phyloP scores from a whole-genome alignment of 2,329 filamentous ascomycete species.

The Colletotrichum sp. region DNA sequence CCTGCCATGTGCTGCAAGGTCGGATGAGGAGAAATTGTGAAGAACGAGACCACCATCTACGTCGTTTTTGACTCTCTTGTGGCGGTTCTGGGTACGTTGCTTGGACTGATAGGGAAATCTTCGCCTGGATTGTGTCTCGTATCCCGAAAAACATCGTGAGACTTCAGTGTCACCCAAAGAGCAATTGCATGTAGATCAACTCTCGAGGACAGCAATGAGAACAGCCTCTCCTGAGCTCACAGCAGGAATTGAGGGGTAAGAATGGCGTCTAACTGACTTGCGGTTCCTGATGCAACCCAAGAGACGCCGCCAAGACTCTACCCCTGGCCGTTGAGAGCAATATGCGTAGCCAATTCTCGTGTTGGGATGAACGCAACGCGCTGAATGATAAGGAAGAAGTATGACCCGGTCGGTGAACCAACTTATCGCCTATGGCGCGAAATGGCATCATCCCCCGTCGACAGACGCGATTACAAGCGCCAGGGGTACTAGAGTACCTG shows the following conservation, averaged over 20 bases:
- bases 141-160: not conserved
- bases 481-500: not conserved
- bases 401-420: not conserved
- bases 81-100: not conserved
- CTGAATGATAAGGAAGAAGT: not conserved
- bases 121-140: not conserved
- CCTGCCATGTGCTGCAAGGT: not conserved
- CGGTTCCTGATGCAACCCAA: not conserved
- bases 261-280: not conserved
- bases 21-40: not conserved
- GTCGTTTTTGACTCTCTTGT: not conserved
- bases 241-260: not conserved
- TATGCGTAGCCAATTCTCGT: not conserved
- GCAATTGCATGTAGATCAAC: not conserved
- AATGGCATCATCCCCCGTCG: not conserved
- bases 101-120: not conserved
- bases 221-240: too few species aligned
- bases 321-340: not conserved
- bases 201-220: not conserved
- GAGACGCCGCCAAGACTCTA: not conserved
- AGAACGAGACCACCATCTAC: not conserved
- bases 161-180: not conserved
- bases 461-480: not conserved
- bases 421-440: not conserved
- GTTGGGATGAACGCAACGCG: not conserved